Evolutionary conservation across 2,329 filamentous ascomycete genomes (phyloP).

Genomic region (Colletotrichum melonis): DNA sequence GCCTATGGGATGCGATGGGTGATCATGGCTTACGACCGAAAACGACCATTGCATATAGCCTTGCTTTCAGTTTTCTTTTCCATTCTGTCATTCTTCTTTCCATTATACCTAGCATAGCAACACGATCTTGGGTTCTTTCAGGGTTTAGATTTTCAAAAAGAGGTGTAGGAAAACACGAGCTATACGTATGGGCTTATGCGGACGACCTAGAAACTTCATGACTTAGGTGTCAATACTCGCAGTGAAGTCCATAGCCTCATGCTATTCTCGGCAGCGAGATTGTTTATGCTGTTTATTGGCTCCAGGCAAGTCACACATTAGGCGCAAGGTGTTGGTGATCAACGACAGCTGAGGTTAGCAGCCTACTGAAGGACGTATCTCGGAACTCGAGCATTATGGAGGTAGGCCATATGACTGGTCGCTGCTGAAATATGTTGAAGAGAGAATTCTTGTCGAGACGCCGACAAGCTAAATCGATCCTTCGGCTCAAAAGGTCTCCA

Average conservation of each 20-base stretch:
- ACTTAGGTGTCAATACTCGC: neutral
- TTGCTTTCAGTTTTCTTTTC: neutral
- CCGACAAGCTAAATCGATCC: no score
- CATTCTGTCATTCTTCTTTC: neutral
- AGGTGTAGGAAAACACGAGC: neutral
- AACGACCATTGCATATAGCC: neutral
- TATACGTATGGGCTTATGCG: neutral
- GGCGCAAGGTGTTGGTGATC: no score
- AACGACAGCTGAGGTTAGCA: no score
- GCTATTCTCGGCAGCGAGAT: neutral
- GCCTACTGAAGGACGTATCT: no score
- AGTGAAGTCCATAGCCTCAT: neutral
- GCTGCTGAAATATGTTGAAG: no score
- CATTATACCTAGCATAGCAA: neutral
- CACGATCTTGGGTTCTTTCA: neutral
- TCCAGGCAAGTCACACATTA: no score
- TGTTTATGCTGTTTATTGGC: no score
- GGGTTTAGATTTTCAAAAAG: neutral
- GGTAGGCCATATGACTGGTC: fast-evolving
- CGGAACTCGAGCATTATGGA: no score
- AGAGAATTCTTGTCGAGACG: no score
- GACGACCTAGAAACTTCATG: neutral
- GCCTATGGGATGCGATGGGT: neutral
- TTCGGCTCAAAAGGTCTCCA: no score
- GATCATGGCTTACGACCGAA: neutral